Evolutionary conservation across 495 filamentous ascomycete species (phyloP), one percentile per base, ranked within the genome.

Genomic region (Neurospora sp.): DNA sequence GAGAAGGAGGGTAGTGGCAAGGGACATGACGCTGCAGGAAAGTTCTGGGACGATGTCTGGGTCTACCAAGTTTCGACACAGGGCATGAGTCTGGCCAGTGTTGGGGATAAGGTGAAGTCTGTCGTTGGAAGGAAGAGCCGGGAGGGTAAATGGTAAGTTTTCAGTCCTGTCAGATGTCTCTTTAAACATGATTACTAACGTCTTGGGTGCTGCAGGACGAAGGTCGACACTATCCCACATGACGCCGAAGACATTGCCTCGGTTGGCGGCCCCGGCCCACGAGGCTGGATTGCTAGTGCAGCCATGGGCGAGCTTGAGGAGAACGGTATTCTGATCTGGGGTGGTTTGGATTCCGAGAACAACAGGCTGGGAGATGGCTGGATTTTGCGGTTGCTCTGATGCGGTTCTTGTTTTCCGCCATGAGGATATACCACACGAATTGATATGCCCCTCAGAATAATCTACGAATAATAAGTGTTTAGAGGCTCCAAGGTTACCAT

Each of bases 41-140:
- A 85, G 75, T 92, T 93, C 84, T 83, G 88, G 75, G 80, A 82
- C 20, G 92, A 94, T 80, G 86, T 93, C 2, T 96, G 93, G 93
- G 85, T 84, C 0, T 96, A 91, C 78, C 87, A 92, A 75, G 82
- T 93, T 41, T 82, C 83, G 16, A 80, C 81, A 8, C 81, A 87
- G 47, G 83, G 84, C 45, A 82, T 83, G 80, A 85, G 83, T 8
- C 80, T 84, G 10, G 87, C 88, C 8, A 83, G 81, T 61, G 73
- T 89, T 35, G 84, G 86, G 35, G 87, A 90, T 72, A 82, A 83
- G 74, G 83, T 82, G 69, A 88, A 89, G 83, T 80, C 79, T 14
- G 80, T 87, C 20, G 80, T 91, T 18, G 83, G 84, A 4, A 80
- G 83, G 9, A 81, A 82, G 72, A 87, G 83, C 0, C 84, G 83